Base-by-base conservation (phyloP, 176 grass and related monocot genomes). In the Raddia distichophylla region DNA sequence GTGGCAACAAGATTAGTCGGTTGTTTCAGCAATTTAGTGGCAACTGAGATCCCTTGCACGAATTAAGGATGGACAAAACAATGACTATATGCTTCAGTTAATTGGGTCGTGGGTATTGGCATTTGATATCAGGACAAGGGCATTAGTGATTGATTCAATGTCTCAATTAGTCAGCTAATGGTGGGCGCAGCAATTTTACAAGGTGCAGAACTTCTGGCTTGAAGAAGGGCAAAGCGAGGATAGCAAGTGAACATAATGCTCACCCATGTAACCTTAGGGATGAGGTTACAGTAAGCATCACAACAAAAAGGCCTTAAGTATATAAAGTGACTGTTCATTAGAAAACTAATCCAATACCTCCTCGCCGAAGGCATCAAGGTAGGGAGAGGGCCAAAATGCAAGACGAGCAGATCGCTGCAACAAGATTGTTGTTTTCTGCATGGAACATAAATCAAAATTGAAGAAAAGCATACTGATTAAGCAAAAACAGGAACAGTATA, bases 351-450 rank as follows among this genome's bases (percentile, higher is more conserved):
- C 35, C 20, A 43, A 69, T 98, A 99, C 97, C 97, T 99, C 97
- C 84, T 99, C 97, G 19, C 97, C 97, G 7, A 99, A 99, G 34
- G 83, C 87, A 65, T 99, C 97, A 48, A 99, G 81, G 67, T 99
- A 99, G 48, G 84, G 91, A 83, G 97, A 99, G 14, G 97, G 97
- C 97, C 97, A 99, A 72, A 90, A 92, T 56, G 91, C 77, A 18
- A 93, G 91, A 58, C 97, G 91, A 63, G 85, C 81, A 69, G 89
- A 95, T 73, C 97, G 90, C 82, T 99, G 97, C 89, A 99, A 85
- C 76, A 99, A 51, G 75, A 99, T 96, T 68, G 89, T 92, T 61
- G 97, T 99, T 93, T 91, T 93, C 97, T 99, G 87, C 74, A 64
- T 44, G 85, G 72, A 86, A 56, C 22, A 89, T 53, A 12, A 5